phyloP scores from a whole-genome alignment of 1,139 yeast species.

The Zygosaccharomyces sapae region DNA sequence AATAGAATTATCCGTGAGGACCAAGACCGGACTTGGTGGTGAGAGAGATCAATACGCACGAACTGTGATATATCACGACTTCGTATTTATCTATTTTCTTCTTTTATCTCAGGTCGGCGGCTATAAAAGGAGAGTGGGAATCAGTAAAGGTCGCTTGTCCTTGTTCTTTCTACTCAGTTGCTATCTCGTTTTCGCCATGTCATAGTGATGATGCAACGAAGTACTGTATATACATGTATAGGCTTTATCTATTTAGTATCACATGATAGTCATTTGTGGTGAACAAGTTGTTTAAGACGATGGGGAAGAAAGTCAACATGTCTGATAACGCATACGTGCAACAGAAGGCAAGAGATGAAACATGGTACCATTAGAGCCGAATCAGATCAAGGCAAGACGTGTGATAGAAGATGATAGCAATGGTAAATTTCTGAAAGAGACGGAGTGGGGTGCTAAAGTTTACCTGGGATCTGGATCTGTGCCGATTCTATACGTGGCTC shows the following conservation, averaged over 20 bases:
- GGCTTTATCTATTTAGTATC: not conserved
- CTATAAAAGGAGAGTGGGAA: no score
- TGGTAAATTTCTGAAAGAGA: not conserved
- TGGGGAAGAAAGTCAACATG: not conserved
- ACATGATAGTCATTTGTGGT: not conserved
- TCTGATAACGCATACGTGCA: no score
- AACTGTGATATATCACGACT: no score
- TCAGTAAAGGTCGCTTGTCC: no score
- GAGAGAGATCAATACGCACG: no score
- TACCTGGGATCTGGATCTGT: slow-evolving; percentile 21
- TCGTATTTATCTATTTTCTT: no score
- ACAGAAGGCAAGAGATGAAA: not conserved
- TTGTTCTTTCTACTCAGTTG: no score
- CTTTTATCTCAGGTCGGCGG: no score
- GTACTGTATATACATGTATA: not conserved
- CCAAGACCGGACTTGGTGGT: no score
- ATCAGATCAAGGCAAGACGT: not conserved
- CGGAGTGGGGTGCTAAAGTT: not conserved
- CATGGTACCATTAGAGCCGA: not conserved
- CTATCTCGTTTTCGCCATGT: no score
- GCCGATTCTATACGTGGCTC: slow-evolving; percentile 48
- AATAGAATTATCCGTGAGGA: no score
- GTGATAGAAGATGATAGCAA: not conserved
- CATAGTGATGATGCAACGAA: no score
- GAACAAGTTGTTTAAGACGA: not conserved